Percentiles rank a stretch among this genome's conserved stretches.
Evolutionary conservation across 306 rosid genomes (phyloP).

Genomic region (Corylus heterophylla): DNA sequence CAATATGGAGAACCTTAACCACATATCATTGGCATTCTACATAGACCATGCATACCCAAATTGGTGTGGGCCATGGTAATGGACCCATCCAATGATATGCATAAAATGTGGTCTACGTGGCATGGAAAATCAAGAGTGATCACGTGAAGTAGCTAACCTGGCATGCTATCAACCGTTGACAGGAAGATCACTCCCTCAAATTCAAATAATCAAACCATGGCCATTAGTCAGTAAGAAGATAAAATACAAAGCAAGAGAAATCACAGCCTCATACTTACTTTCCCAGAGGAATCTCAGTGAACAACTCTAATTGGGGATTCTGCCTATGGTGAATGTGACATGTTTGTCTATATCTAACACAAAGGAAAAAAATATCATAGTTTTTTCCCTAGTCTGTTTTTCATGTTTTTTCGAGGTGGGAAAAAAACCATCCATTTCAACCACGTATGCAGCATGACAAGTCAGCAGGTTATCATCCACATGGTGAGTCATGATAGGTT

Average conservation of each 20-base stretch:
- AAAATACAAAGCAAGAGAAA: conserved; percentile 34
- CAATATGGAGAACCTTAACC: conserved; percentile 14
- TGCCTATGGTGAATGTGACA: conserved; percentile 24
- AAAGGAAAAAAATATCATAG: conserved; percentile 15
- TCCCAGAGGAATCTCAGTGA: conserved; percentile 32
- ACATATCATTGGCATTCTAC: not conserved
- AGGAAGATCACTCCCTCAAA: conserved; percentile 31
- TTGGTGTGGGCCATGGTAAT: conserved; percentile 7
- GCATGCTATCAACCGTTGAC: conserved; percentile 36
- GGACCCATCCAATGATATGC: conserved; percentile 16
- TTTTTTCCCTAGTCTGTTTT: not conserved
- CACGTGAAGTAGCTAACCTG: conserved; percentile 20
- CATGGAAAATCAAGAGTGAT: conserved; percentile 9
- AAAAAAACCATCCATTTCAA: conserved; percentile 46
- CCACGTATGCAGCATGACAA: conserved; percentile 42
- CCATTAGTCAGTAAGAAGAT: conserved; percentile 46
- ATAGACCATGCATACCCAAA: conserved; percentile 5
- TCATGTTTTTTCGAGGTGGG: conserved; percentile 44
- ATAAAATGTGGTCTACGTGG: not conserved
- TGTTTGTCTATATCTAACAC: conserved; percentile 36
- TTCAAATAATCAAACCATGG: conserved; percentile 39
- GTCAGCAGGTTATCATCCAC: conserved; percentile 76
- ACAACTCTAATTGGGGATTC: conserved; percentile 23
- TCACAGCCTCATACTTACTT: conserved; percentile 51
- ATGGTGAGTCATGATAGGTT: conserved; percentile 42